phyloP scores from a whole-genome alignment of 2,329 filamentous ascomycete genomes.

The Fusarium hainanense region DNA sequence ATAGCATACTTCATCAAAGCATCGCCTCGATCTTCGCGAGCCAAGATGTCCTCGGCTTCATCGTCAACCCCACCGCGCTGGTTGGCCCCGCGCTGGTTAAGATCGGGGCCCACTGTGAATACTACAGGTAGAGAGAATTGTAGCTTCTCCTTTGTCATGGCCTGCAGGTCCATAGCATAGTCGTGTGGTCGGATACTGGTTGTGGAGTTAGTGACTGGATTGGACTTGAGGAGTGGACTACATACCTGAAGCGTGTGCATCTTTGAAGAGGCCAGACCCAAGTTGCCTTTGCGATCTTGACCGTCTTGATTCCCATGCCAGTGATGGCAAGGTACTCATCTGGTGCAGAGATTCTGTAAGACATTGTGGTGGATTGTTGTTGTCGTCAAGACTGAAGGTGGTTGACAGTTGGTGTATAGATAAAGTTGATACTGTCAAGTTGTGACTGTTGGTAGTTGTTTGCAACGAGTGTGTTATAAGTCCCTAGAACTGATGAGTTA shows the following conservation, averaged over 20 bases:
- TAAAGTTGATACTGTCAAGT: not conserved
- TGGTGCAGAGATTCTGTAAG: conserved; percentile 76
- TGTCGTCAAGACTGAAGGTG: not conserved
- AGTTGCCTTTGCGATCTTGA: conserved; percentile 82
- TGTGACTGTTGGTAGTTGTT: not conserved
- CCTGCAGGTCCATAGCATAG: conserved; percentile 83
- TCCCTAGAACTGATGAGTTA: conserved; percentile 10
- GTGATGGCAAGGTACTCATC: conserved; percentile 91
- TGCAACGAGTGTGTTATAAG: conserved; percentile 16
- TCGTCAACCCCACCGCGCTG: conserved; percentile 17
- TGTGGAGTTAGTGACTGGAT: conserved; percentile 2
- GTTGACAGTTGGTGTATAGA: not conserved
- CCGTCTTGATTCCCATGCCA: conserved; percentile 77
- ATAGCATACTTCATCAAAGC: conserved; percentile 85
- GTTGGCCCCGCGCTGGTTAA: conserved; percentile 68
- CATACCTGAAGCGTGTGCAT: conserved; percentile 61
- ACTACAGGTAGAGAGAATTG: conserved; percentile 85
- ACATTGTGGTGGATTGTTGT: conserved; percentile 53
- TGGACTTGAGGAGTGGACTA: too few relatives aligned
- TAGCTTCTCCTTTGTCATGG: conserved; percentile 90
- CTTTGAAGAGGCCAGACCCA: conserved; percentile 79
- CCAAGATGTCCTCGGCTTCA: conserved; percentile 25
- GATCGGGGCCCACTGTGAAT: conserved; percentile 85
- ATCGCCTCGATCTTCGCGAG: conserved; percentile 65
- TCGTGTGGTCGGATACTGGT: conserved; percentile 77